phyloP scores from a whole-genome alignment of 768 basidiomycete species.

The Boletus sp. region DNA sequence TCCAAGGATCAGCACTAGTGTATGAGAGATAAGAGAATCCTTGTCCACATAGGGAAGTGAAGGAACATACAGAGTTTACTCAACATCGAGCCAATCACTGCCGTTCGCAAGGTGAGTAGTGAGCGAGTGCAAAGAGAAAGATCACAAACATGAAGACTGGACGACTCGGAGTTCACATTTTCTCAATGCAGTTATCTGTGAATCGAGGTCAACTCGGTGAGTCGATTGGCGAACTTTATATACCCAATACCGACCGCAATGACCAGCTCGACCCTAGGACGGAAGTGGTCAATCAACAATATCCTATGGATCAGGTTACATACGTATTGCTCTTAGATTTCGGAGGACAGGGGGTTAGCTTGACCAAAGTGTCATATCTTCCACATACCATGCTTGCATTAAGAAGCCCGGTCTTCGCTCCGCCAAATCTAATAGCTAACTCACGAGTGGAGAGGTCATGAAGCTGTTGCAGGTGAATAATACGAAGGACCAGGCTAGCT shows the following conservation, averaged over 20 bases:
- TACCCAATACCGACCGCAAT: conserved; percentile 55
- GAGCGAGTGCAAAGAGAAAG: background rate
- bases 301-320: conserved; percentile 26
- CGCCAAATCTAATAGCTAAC: conserved; percentile 72
- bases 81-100: conserved; percentile 82
- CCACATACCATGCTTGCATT: conserved; percentile 73
- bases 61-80: conserved; percentile 62
- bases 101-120: conserved; percentile 5
- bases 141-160: conserved; percentile 67
- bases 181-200: conserved; percentile 67
- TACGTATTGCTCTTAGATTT: conserved; percentile 62
- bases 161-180: conserved; percentile 83
- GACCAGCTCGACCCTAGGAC: conserved; percentile 57
- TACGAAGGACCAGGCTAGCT: background rate
- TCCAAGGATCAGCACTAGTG: conserved; percentile 71
- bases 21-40: conserved; percentile 6
- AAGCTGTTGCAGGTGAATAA: conserved; percentile 41
- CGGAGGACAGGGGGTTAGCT: conserved; percentile 5
- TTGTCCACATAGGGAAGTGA: background rate
- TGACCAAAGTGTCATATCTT: background rate
- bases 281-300: background rate
- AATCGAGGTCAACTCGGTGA: background rate
- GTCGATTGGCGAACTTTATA: background rate
- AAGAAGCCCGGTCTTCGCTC: conserved; percentile 71
- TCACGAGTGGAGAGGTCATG: conserved; percentile 78